These are phyloP conservation scores for Paratinospora sagittata DNA, from an alignment of 164 flowering plant species.

Conservation along the genomic window DNA sequence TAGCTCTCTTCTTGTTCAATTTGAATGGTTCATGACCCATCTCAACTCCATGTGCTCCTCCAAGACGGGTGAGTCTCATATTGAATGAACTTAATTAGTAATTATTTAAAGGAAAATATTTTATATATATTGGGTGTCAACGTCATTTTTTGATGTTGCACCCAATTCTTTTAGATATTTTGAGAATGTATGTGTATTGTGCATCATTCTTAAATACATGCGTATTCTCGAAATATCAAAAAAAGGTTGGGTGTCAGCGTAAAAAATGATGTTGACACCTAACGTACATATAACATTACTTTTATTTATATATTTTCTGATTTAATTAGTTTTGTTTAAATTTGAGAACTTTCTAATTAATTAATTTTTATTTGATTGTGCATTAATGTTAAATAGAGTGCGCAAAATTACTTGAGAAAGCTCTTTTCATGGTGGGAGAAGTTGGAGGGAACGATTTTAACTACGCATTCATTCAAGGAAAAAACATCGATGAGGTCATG, in stretches of 20 bases:
- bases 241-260: too few relatives aligned
- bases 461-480: constrained; percentile 21
- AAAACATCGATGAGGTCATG: constrained; percentile 12
- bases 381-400: constrained; percentile 17
- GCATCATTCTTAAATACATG: too few relatives aligned
- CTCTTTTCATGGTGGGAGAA: constrained; percentile 35
- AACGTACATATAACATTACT: background rate
- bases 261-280: too few relatives aligned
- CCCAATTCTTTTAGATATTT: too few relatives aligned
- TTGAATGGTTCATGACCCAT: constrained; percentile 12
- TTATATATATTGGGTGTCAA: too few relatives aligned
- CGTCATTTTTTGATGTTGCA: too few relatives aligned
- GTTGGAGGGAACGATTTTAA: constrained; percentile 37
- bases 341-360: background rate
- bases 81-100: background rate
- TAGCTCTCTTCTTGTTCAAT: constrained; percentile 8
- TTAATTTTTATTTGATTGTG: background rate
- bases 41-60: background rate
- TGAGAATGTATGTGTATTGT: too few relatives aligned
- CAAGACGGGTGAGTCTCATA: background rate
- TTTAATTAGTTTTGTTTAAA: background rate
- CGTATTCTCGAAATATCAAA: too few relatives aligned
- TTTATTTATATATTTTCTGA: too few relatives aligned
- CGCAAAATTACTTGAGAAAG: constrained; percentile 1
- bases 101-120: background rate